Evolutionary conservation across 495 filamentous ascomycete genomes (phyloP), one percentile per base, ranked within the genome.

Genomic region (Pyrenula aspistea): DNA sequence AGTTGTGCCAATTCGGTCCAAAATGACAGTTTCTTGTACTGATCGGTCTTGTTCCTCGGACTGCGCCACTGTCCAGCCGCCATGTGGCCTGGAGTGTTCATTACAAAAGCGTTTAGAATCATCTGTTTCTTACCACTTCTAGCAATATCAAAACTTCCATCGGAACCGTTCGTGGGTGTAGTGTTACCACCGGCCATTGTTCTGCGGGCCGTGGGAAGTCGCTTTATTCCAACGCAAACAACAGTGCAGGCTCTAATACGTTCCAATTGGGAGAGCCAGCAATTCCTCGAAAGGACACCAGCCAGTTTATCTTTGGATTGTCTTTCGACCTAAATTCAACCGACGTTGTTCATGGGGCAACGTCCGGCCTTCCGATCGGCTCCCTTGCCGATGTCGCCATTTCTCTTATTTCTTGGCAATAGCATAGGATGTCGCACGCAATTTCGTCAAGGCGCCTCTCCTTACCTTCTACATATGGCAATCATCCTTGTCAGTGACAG

Each of bases 31-130:
- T 75, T 71, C 56, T 74, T 78, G 68, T 80, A 82, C 52, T 74
- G 67, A 53, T 68, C 68, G 12, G 76, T 78, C 55, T 79, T 66
- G 58, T 81, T 79, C 15, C 73, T 67, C 0, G 79, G 79, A 56
- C 81, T 77, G 25, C 73, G 70, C 80, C 79, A 85, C 51, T 83
- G 77, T 2, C 83, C 83, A 8, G 83, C 81, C 25, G 79, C 79
- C 61, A 84, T 69, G 65, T 87, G 83, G 12, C 83, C 84, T 58
- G 78, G 71, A 53, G 78, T 82, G 42, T 66, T 81, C 74, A 79
- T 77, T 24, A 82, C 82, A 59, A 86, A 86, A 24, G 81, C 83
- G 67, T 86, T 85, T 57, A 86, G 65, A 57, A 86, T 75, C 24
- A 84, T 76, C 49, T 77, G 75, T 65, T 83, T 84, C 63, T 79